Base-by-base conservation (phyloP, 2,329 filamentous ascomycete genomes). In the Huntiella savannae region DNA sequence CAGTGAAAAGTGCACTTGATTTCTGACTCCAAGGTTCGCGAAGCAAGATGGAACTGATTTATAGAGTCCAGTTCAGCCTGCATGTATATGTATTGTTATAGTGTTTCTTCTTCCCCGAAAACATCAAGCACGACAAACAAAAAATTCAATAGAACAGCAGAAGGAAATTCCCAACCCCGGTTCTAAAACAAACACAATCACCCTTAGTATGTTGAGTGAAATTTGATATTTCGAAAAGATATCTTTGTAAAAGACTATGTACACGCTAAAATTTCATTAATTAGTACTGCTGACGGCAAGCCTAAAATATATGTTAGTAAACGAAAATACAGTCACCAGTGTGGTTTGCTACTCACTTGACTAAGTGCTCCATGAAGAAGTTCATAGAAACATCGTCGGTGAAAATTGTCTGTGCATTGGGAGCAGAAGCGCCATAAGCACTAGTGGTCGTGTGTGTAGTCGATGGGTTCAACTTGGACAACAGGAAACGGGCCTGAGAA, bases 301-400 rank as follows among this genome's bases (percentile, higher is more conserved):
- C 56, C 72, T 70, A 43, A 45, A 32, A 40, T 6, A 15, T 77
- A n/a, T 77, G 73, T 46, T 74, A 73, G 59, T 77, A 38, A 43
- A 33, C 44, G 53, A n/a, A 42, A 16, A 12, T 13, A 12, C 5
- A 10, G 13, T 13, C 8, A 22, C 5, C 10, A 2, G 5, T n/a
- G 45, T 2, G 11, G 32, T 16, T 48, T n/a, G 2, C 8, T 11
- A 70, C 79, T 64, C 70, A 87, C 84, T 98, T 98, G 91, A 98
- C 98, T 60, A 98, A 68, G 65, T 96, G 87, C 57, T 98, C 91
- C 91, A 98, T 98, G 60, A 98, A 98, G 1, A 88, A 96, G 63
- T 96, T 88, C 59, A 98, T 67, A 46, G 86, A 95, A 46, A 98
- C 91, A 62, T 98, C 91, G 58, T 98, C 91, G 1, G 91, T 98